Percentiles rank a stretch among this genome's conserved stretches.
Conservation (phyloP, 2,329 filamentous ascomycete genomes). For the Aspergillus clavatus region DNA sequence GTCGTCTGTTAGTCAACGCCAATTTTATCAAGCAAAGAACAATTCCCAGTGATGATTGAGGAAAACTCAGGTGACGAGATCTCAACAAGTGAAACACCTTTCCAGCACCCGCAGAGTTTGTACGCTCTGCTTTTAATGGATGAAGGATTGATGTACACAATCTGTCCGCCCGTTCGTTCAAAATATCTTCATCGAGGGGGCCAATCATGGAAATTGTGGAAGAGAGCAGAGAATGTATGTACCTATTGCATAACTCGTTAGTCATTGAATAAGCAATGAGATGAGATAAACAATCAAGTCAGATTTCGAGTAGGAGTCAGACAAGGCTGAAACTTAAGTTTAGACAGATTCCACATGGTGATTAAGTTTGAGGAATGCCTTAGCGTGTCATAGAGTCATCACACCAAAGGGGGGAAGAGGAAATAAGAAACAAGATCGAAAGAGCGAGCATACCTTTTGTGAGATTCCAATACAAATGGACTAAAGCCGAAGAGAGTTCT, state of each 20-base stretch:
- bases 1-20: conserved; percentile 18
- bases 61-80: conserved; percentile 59
- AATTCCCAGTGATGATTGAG: conserved; percentile 25
- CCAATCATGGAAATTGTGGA: conserved; percentile 14
- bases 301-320: conserved; percentile 44
- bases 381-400: conserved; percentile 61
- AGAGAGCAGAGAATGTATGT: conserved; percentile 21
- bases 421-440: conserved; percentile 8
- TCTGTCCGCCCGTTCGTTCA: conserved; percentile 69
- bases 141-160: conserved; percentile 48
- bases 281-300: conserved; percentile 15
- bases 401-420: conserved; percentile 37
- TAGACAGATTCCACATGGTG: conserved; percentile 60
- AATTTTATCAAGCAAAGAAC: conserved; percentile 13
- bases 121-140: conserved; percentile 55
- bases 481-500: too few relatives aligned
- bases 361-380: conserved; percentile 67
- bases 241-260: conserved; percentile 32
- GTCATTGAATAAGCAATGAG: conserved; percentile 20
- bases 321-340: conserved; percentile 65
- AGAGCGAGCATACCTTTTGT: conserved; percentile 42
- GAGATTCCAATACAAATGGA: too few relatives aligned
- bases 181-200: conserved; percentile 53
- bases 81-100: conserved; percentile 60
- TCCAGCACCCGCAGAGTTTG: conserved; percentile 58